A percentile compares a stretch with the other conserved stretches of the same genome.
Evolutionary conservation across 108 stramenopile genomes (phyloP).

Genomic region (Schizochytrium sp.): DNA sequence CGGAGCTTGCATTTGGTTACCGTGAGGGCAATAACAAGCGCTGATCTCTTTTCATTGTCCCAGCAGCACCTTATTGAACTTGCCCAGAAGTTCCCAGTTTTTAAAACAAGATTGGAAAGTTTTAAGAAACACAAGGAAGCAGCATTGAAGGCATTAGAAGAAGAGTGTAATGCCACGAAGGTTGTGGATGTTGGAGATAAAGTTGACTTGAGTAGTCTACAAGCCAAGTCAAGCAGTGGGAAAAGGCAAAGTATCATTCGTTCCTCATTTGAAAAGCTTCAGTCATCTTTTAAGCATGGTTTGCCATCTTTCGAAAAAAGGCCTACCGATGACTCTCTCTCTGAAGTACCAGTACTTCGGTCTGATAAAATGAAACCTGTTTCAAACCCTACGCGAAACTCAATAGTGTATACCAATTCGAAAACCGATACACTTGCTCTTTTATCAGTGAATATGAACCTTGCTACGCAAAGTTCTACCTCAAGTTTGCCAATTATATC

Average conservation of each 20-base stretch:
- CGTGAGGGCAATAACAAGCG: background rate
- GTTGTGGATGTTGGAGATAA: no score
- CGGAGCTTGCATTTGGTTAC: background rate
- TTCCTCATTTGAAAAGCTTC: no score
- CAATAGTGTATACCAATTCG: background rate
- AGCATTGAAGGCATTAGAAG: background rate
- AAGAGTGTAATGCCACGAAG: background rate
- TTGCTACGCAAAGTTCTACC: background rate
- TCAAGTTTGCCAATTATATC: no score
- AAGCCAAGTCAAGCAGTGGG: no score
- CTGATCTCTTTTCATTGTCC: background rate
- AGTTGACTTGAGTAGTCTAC: no score
- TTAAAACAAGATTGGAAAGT: background rate
- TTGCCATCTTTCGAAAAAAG: no score
- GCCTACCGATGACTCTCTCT: no score
- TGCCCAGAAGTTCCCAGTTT: background rate
- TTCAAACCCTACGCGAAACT: background rate
- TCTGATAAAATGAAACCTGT: no score
- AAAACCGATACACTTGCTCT: background rate
- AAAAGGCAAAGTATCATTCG: no score
- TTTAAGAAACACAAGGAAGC: background rate
- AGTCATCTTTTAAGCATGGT: no score
- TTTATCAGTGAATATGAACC: constrained; percentile 17
- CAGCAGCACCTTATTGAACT: constrained; percentile 24
- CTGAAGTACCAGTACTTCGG: no score